Base-by-base conservation (phyloP, 805 yeast genomes). In the Phaffomyces thermotolerans region DNA sequence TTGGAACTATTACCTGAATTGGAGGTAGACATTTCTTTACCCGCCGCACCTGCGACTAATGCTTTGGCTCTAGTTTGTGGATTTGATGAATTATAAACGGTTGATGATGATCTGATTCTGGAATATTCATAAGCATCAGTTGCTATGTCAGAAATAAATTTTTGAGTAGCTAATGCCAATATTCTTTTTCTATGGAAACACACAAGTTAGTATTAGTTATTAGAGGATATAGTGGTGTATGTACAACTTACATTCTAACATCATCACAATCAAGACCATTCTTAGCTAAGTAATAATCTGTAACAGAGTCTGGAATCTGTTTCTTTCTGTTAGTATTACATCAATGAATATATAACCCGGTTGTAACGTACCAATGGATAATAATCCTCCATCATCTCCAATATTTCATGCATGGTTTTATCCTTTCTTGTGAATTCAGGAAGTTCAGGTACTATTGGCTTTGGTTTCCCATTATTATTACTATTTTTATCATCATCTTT, bases 121-220 rank as follows among this genome's bases (percentile, higher is more conserved):
- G 96, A 85, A 59, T 88, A 90, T 60, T 93, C 99, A 60, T 88
- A 93, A 0, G 99, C 97, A 59, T 93, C 98, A 14, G 89, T 87
- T 2, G 99, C 96, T 27, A 93, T 81, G 60, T 93, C 99, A 48
- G 90, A 79, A 24, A 93, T 76, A 61, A 93, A 93, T 59, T 93
- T 93, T 58, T 95, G 99, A 0, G 99, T 93, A 1, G 99, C 98
- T 44, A 93, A 69, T 0, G 98, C 97, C 39, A 93, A 69, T 32
- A 93, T 67, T 42, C 98, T 72, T 62, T 45, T 45, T 20, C 44
- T 42, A 27, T 10, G 10, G 23, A 6, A 20, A 20, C n/a, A 20
- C 22, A 20, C 22, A 20, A 20, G 22, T 20, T 20, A 20, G 22
- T 20, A 20, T 20, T 4, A 20, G 5, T 20, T 20, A 4, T 20